phyloP scores from a whole-genome alignment of 495 filamentous ascomycete species.

The Chlorociboria aeruginascens region DNA sequence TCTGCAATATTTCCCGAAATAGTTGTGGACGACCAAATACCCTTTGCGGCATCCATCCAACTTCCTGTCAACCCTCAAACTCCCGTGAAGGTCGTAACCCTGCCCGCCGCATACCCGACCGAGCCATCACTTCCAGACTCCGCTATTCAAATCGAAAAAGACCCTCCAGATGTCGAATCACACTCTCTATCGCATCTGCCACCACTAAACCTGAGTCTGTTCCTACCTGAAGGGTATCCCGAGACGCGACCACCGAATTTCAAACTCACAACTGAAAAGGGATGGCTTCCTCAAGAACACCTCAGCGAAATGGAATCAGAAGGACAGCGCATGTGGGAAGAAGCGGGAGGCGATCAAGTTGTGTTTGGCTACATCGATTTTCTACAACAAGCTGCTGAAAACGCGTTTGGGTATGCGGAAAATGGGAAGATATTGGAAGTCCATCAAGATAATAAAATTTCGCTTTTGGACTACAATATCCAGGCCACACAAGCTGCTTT shows the following conservation, averaged over 20 bases:
- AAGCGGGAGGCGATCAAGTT: constrained; percentile 62
- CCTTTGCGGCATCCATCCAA: constrained; percentile 55
- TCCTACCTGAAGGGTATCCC: constrained; percentile 69
- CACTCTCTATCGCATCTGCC: constrained; percentile 67
- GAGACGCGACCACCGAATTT: constrained; percentile 50
- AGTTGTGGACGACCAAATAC: constrained; percentile 41
- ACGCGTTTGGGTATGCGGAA: constrained; percentile 59
- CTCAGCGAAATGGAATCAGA: constrained; percentile 49
- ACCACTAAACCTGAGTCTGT: constrained; percentile 53
- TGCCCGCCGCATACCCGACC: constrained; percentile 23
- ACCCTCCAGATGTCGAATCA: constrained; percentile 29
- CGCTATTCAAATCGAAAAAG: constrained; percentile 9
- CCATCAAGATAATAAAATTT: constrained; percentile 49
- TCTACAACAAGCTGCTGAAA: constrained; percentile 68
- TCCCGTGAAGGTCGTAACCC: constrained; percentile 59
- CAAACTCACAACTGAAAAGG: constrained; percentile 47
- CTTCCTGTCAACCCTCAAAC: constrained; percentile 58
- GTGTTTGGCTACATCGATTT: constrained; percentile 81
- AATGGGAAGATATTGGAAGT: constrained; percentile 39
- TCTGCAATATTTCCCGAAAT: constrained; percentile 86
- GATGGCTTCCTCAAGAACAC: constrained; percentile 55
- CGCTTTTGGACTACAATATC: constrained; percentile 68
- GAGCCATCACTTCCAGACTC: constrained; percentile 17
- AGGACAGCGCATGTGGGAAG: constrained; percentile 62
- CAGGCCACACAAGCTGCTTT: constrained; percentile 62